Evolutionary conservation across 495 filamentous ascomycete genomes (phyloP), one percentile per base, ranked within the genome.

Genomic region (Parathielavia appendiculata): DNA sequence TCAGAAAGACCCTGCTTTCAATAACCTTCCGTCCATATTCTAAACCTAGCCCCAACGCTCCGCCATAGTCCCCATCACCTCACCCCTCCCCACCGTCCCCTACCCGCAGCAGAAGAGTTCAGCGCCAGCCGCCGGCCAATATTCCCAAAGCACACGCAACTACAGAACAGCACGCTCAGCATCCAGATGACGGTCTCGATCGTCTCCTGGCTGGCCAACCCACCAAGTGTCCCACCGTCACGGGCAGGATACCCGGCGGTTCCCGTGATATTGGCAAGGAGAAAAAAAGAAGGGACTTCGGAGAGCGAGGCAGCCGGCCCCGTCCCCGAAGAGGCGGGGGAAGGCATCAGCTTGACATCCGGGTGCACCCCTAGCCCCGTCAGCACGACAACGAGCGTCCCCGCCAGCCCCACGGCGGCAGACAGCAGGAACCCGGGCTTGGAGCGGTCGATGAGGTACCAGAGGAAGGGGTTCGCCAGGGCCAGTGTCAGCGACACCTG

Each of bases 391-490:
- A 88, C 65, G 11, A 80, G 82, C 41, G 91, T 88, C 5, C 92
- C 92, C 3, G 75, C 72, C 52, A 92, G 51, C 2, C 88, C 86
- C n/a, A 93, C 85, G 1, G 82, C 66, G 5, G 82, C 73, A 0
- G 88, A 87, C 44, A 96, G 75, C 41, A 91, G 59, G 68, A 96
- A 90, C 17, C 93, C 93, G 14, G 89, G 80, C 63, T 83, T 85
- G 23, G 90, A 91, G 44, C 92, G 88, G 75, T 98, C 93, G 65
- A 98, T 85, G 23, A 97, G 77, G 69, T 95, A 97, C 93, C 93
- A 98, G 23, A 98, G 77, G 22, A 92, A 89, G 4, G 93, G 92
- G 66, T 97, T 98, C 6, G 86, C 90, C 53, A 97, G 85, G 4
- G 92, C 89, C 10, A 98, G 85, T 1, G 92, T 95, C 6, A 96